phyloP scores from a whole-genome alignment of 176 grass and related monocot species.

The Themeda triandra region DNA sequence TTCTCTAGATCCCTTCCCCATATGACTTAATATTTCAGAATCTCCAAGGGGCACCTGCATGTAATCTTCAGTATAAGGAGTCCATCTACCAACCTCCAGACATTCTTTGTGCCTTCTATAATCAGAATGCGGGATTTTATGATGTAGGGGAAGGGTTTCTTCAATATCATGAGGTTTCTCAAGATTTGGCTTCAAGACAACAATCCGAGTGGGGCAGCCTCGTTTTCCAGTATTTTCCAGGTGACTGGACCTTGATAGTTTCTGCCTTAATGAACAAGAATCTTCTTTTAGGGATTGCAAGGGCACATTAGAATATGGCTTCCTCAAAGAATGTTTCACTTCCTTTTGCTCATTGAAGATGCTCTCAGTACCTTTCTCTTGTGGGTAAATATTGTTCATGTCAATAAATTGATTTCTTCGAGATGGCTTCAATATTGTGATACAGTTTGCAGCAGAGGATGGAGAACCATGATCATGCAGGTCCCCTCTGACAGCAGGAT shows the following conservation, averaged over 20 bases:
- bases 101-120: conserved; percentile 35
- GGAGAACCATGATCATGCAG: conserved; percentile 57
- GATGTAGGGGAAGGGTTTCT: conserved; percentile 32
- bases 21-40: conserved; percentile 28
- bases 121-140: conserved; percentile 37
- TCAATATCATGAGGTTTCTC: conserved; percentile 58
- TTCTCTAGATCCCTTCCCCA: conserved; percentile 77
- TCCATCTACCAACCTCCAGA: conserved; percentile 27
- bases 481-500: conserved; percentile 57
- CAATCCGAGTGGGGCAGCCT: conserved; percentile 64
- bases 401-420: conserved; percentile 38
- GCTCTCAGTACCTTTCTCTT: conserved; percentile 29
- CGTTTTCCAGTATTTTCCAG: conserved; percentile 38
- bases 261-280: conserved; percentile 50
- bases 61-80: conserved; percentile 38
- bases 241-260: conserved; percentile 59
- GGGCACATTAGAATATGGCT: conserved; percentile 31
- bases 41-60: conserved; percentile 32
- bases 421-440: conserved; percentile 87
- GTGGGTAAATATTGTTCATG: conserved; percentile 7
- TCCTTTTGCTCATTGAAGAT: conserved; percentile 29
- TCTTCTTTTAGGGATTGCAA: conserved; percentile 43
- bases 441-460: conserved; percentile 54
- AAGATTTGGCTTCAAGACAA: conserved; percentile 81
- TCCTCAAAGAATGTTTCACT: conserved; percentile 43